Conservation (phyloP, 805 yeast species). For the Barnettozyma siamensis region DNA sequence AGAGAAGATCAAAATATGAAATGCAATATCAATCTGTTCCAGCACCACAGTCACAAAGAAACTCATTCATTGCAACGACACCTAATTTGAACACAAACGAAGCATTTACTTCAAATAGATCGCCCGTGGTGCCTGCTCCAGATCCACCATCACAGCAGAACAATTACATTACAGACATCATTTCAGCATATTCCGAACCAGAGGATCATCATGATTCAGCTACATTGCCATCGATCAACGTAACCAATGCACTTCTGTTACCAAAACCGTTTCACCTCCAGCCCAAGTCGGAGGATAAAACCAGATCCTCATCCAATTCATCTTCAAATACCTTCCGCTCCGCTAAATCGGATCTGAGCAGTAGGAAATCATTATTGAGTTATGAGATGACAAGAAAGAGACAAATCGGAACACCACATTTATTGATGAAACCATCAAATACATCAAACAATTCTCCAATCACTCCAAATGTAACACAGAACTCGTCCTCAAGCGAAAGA, state of each 20-base stretch:
- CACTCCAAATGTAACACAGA: slow-evolving; percentile 3
- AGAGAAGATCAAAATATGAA: slow-evolving; percentile 3
- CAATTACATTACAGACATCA: neutral
- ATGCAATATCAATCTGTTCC: neutral
- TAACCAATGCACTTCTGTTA: neutral
- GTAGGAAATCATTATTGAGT: slow-evolving; percentile 13
- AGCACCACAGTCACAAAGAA: neutral
- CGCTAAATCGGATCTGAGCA: slow-evolving; percentile 4
- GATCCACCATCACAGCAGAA: neutral
- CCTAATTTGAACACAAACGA: too few relatives aligned
- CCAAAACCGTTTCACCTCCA: slow-evolving; percentile 4
- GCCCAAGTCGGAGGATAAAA: neutral
- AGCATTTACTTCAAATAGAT: too few relatives aligned
- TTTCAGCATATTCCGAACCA: neutral
- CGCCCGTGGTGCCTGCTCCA: neutral
- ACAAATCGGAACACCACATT: slow-evolving; percentile 19
- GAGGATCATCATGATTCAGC: neutral
- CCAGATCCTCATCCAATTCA: slow-evolving; percentile 4
- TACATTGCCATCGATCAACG: too few relatives aligned
- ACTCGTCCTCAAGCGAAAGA: neutral
- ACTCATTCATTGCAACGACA: neutral
- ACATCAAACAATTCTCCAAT: neutral
- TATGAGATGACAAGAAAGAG: slow-evolving; percentile 22
- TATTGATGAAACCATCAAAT: slow-evolving; percentile 6
- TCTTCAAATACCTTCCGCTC: slow-evolving; percentile 5